Evolutionary conservation across 2,329 filamentous ascomycete species (phyloP).

Genomic region (Diaporthe vexans): DNA sequence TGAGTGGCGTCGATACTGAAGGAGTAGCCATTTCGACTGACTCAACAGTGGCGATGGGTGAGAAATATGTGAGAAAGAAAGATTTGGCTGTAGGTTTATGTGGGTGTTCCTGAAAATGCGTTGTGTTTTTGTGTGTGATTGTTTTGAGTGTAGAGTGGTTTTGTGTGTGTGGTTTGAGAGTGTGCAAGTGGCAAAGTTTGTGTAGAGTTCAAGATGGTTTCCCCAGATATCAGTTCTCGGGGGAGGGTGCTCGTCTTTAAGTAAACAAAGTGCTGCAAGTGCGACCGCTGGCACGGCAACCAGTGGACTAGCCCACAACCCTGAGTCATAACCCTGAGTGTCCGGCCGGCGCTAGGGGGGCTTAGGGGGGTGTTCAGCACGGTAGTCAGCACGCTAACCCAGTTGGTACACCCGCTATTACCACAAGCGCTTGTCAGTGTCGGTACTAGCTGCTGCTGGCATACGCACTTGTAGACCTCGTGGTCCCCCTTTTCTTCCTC

Average conservation of each 20-base stretch:
- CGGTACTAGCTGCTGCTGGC: background rate
- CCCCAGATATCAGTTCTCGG: too few species aligned
- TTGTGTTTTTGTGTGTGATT: background rate
- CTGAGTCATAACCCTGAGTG: background rate
- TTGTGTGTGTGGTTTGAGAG: background rate
- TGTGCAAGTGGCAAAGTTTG: too few species aligned
- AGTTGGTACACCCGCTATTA: background rate
- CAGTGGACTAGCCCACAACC: background rate
- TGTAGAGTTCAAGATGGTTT: too few species aligned
- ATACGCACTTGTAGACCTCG: background rate
- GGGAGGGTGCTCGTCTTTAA: conserved; percentile 1
- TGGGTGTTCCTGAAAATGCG: background rate
- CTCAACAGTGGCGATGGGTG: conserved; percentile 50
- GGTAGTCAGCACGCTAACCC: background rate
- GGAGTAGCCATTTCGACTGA: conserved; percentile 79
- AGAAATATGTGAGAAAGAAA: background rate
- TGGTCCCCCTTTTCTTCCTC: background rate
- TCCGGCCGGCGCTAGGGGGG: too few species aligned
- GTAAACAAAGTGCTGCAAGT: background rate
- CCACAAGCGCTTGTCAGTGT: background rate
- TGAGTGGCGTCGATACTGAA: conserved; percentile 89
- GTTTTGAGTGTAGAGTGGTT: background rate
- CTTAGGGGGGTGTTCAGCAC: too few species aligned
- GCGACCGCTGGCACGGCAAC: conserved; percentile 55
- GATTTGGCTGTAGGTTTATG: background rate